Base-by-base conservation (phyloP, 805 yeast genomes). In the Pichia deserticola region DNA sequence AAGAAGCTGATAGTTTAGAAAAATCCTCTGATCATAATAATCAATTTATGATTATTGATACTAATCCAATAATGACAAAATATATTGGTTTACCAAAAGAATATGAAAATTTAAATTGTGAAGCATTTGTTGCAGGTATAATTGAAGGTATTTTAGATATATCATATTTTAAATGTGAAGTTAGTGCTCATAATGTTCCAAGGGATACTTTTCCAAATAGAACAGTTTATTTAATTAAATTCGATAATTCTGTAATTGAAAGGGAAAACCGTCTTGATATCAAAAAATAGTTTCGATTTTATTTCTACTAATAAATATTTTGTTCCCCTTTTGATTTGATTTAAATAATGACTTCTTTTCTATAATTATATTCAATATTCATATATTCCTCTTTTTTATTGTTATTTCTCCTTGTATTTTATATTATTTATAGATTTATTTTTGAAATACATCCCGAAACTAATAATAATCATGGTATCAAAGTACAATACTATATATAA, bases 101-200 rank as follows among this genome's bases (percentile, higher is more conserved):
- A 55, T 81, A 84, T 60, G 82, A 86, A 10, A 82, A 81, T 54
- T 73, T 88, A 59, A 86, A 85, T 60, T 86, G 93, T 60, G 82
- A 84, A 13, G 90, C 96, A 0, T 86, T 85, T 61, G 78, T 83
- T 1, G 96, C 95, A 0, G 96, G 96, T 0, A 75, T 89, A 13
- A 74, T 88, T 39, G 96, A 89, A 63, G 95, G 95, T 0, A 81
- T 88, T 1, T 68, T 89, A 51, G 93, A 86, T 58, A 73, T 84
- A 5, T 72, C 87, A 2, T 81, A 81, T 54, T 87, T 87, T 60
- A 80, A 76, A 48, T 89, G 92, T 12, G 72, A 70, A 42, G 96
- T 89, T 7, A 78, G 86, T n/a, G 96, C 96, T 1, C 96, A 89
- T 60, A 75, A 83, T 0, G 87, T 82, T 15, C 85, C 86, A 1